A percentile compares a stretch with the other conserved stretches of the same genome.
These are phyloP conservation scores for Globisporangium polare DNA, from an alignment of 352 stramenopile species.

Conservation along the genomic window DNA sequence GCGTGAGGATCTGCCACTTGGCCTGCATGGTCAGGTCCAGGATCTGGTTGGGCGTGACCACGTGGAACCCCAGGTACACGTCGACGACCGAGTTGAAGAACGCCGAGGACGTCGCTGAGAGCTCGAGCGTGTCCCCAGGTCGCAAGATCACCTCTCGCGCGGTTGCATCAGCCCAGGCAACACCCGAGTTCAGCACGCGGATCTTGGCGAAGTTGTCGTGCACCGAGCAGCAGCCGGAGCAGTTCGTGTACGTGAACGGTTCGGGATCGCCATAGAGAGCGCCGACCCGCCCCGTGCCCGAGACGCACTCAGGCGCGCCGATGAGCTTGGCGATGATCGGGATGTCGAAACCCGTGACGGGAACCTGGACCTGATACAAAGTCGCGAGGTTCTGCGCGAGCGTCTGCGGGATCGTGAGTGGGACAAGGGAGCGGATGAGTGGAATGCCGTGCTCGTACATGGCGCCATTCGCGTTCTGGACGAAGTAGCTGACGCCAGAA, in stretches of 20 bases:
- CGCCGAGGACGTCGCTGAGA: slow-evolving; percentile 36
- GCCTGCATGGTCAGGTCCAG: slow-evolving; percentile 44
- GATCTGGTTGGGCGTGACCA: slow-evolving; percentile 68
- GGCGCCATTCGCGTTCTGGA: slow-evolving; percentile 44
- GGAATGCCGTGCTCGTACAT: slow-evolving; percentile 20
- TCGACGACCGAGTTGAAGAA: slow-evolving; percentile 62
- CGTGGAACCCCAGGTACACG: slow-evolving; percentile 69
- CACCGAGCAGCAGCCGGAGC: slow-evolving; percentile 63
- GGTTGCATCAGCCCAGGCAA: slow-evolving; percentile 29
- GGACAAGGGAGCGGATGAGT: slow-evolving; percentile 28
- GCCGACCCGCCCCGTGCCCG: slow-evolving; percentile 42
- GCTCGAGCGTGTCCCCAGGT: slow-evolving; percentile 45
- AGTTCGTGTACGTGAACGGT: slow-evolving; percentile 52
- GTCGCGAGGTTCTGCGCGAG: slow-evolving; percentile 28
- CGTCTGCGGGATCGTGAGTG: slow-evolving; percentile 19
- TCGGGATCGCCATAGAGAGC: slow-evolving; percentile 42
- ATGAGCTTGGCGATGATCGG: slow-evolving; percentile 66
- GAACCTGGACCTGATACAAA: slow-evolving; percentile 34
- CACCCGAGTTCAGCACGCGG: slow-evolving; percentile 30
- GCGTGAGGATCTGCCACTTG: slow-evolving; percentile 61
- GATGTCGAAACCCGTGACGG: slow-evolving; percentile 49
- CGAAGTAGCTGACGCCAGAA: slow-evolving; percentile 25
- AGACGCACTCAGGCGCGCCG: slow-evolving; percentile 53
- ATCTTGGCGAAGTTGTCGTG: slow-evolving; percentile 48
- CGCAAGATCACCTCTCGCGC: slow-evolving; percentile 36